Base-by-base conservation (phyloP, 306 rosid species). In the Lathyrus sativus region DNA sequence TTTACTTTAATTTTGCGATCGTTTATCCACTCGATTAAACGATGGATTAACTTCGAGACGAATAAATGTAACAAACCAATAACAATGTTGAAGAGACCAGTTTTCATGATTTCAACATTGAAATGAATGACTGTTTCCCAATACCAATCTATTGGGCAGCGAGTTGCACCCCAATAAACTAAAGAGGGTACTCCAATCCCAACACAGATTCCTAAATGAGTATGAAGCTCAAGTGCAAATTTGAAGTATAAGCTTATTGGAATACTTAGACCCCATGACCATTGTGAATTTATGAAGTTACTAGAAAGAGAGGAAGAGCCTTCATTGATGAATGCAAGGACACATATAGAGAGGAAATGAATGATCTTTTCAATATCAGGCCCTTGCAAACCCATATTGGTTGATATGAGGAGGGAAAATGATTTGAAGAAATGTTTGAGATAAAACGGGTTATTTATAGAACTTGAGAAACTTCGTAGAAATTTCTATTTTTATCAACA, bases 271-370 rank as follows among this genome's bases (percentile, higher is more conserved):
- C 78, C 75, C 80, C 75, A 74, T 70, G 85, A 74, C 78, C 78
- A 78, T 65, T 80, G 80, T 15, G 62, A 80, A 4, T 61, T 44
- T 29, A 13, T 28, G 55, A 81, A 74, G 13, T 72, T 66, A 19
- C 55, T 8, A 2, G 82, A 74, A 68, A 81, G 67, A 13, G 60
- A 11, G 7, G 82, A 65, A 17, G 85, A 70, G 49, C 85, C 85
- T 74, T 78, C 78, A 68, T 81, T 78, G 78, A 81, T 69, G 38
- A 78, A 81, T 12, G 73, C 80, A 11, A 81, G 73, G 69, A 81
- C 70, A 31, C 57, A 75, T 8, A 74, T 53, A 9, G 82, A 76
- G 12, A 81, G 75, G 67, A 78, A 71, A 9, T 65, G 82, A 5
- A 78, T 7, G 42, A 81, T 43, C n/a, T 70, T 60, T 8, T 31